Evolutionary conservation across 768 basidiomycete species (phyloP), one percentile per base, ranked within the genome.

Genomic region (Goffeauzyma gilvescens): DNA sequence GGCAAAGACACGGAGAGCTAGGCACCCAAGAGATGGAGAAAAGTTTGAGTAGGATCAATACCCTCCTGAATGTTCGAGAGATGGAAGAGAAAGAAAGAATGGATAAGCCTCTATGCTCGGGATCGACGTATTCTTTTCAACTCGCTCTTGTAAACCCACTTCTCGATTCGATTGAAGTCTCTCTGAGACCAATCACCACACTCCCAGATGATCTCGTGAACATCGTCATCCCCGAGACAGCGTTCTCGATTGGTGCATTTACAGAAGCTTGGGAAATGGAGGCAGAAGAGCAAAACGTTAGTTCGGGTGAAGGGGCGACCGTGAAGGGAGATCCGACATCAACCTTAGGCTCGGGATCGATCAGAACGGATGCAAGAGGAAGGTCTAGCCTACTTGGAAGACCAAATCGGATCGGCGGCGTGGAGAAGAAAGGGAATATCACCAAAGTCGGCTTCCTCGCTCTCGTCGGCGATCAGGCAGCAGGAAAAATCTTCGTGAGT

Each of bases 211-310:
- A 42, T 13, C 41, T 25, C 1, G 9, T 31, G 22, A 4, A 42
- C 1, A 45, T 90, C 5, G 76, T 78, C 8, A 67, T 96, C 2
- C 89, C 85, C 0, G 76, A 75, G 9, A 67, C 73, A 0, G 66
- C 76, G 7, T 90, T 98, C 59, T 68, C 80, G 5, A 75, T 96
- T 35, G 77, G 80, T 12, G 82, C 90, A 2, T 89, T 81, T 57
- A 85, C 85, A 14, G 93, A 96, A 59, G 85, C 84, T 25, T 96
- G 90, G 90, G 87, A 96, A 62, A 93, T 87, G 49, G 90, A 93
- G 41, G 87, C 87, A 45, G 86, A 90, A 45, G 86, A 84, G n/a
- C n/a, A n/a, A n/a, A n/a, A n/a, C n/a, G n/a, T n/a, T n/a, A n/a
- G n/a, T n/a, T n/a, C n/a, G n/a, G n/a, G n/a, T 25, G 68, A 65